phyloP scores from a whole-genome alignment of 768 basidiomycete species.

The Phylloporus sp. region DNA sequence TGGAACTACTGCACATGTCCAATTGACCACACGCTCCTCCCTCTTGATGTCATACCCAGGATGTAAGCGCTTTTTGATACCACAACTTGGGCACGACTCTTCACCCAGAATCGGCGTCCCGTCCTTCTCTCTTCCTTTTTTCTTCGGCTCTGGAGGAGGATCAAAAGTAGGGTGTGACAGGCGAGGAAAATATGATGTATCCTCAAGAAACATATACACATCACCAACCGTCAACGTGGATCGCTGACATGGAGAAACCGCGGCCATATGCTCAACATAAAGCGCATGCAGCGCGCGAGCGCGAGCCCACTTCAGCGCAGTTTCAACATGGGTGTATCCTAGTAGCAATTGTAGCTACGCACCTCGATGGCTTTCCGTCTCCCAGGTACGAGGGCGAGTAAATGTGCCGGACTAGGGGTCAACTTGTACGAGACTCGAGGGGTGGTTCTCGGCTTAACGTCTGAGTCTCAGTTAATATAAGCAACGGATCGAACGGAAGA shows the following conservation, averaged over 20 bases:
- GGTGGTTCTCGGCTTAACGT: slow-evolving; percentile 31
- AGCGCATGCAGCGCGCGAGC: slow-evolving; percentile 38
- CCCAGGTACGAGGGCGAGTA: slow-evolving; percentile 35
- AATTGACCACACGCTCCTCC: slow-evolving; percentile 14
- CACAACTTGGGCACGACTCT: slow-evolving; percentile 25
- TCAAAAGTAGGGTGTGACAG: slow-evolving; percentile 13
- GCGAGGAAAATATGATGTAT: slow-evolving; percentile 37
- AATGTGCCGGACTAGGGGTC: slow-evolving; percentile 31
- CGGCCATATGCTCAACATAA: slow-evolving; percentile 30
- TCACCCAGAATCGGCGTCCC: slow-evolving; percentile 17
- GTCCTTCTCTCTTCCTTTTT: slow-evolving; percentile 24
- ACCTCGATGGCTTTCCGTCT: slow-evolving; percentile 49
- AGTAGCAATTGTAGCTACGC: slow-evolving; percentile 8
- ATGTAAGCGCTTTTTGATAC: slow-evolving; percentile 28
- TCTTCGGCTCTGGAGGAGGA: slow-evolving; percentile 16
- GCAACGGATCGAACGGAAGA: not conserved
- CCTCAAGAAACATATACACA: slow-evolving; percentile 43
- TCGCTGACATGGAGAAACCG: slow-evolving; percentile 15
- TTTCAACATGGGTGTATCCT: slow-evolving; percentile 1
- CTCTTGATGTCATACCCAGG: slow-evolving; percentile 20
- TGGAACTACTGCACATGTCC: slow-evolving; percentile 26
- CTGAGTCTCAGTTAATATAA: slow-evolving; percentile 19
- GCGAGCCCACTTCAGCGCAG: slow-evolving; percentile 37
- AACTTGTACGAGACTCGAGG: slow-evolving; percentile 36
- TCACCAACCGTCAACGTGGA: slow-evolving; percentile 36